A percentile compares a stretch with the other conserved stretches of the same genome.
Conservation (phyloP, 2,329 filamentous ascomycete genomes). For the Fusarium sulawesiense region DNA sequence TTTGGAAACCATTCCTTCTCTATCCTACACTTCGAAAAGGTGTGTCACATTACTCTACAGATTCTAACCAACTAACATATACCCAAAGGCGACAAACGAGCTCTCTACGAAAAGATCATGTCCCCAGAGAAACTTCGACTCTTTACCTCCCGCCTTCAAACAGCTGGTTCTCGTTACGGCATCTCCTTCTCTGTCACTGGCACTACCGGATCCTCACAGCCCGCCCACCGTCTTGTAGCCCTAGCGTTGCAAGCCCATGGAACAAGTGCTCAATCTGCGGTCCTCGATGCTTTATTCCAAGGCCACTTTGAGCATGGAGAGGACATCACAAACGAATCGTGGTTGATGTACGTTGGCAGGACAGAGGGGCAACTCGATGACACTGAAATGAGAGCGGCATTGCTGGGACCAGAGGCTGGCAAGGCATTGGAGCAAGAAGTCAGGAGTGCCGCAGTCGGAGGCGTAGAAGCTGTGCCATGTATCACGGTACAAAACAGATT, state of each 20-base stretch:
- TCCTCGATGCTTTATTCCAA: slow-evolving; percentile 57
- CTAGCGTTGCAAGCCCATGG: slow-evolving; percentile 52
- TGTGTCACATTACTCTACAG: slow-evolving; percentile 12
- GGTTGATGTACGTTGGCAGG: slow-evolving; percentile 53
- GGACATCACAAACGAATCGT: slow-evolving; percentile 56
- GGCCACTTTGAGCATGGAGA: slow-evolving; percentile 56
- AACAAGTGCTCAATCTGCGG: slow-evolving; percentile 51
- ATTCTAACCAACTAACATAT: background rate
- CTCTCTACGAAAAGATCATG: slow-evolving; percentile 52
- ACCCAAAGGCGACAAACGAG: slow-evolving; percentile 49
- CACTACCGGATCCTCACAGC: slow-evolving; percentile 57
- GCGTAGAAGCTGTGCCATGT: slow-evolving; percentile 76
- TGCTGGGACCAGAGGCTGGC: slow-evolving; percentile 48
- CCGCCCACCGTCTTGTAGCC: slow-evolving; percentile 61
- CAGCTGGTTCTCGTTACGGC: slow-evolving; percentile 50
- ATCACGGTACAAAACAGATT: slow-evolving; percentile 77
- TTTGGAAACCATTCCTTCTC: slow-evolving; percentile 62
- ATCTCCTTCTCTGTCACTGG: slow-evolving; percentile 57
- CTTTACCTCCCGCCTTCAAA: slow-evolving; percentile 49
- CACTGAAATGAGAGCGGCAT: slow-evolving; percentile 44
- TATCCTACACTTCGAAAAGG: slow-evolving; percentile 50
- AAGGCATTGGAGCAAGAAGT: slow-evolving; percentile 49
- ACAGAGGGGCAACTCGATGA: slow-evolving; percentile 48
- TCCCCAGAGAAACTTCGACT: slow-evolving; percentile 43
- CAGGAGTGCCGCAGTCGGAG: slow-evolving; percentile 44